A percentile compares a stretch with the other conserved stretches of the same genome.
These are phyloP conservation scores for Pythium apleroticum DNA, from an alignment of 352 stramenopile genomes.

Conservation along the genomic window DNA sequence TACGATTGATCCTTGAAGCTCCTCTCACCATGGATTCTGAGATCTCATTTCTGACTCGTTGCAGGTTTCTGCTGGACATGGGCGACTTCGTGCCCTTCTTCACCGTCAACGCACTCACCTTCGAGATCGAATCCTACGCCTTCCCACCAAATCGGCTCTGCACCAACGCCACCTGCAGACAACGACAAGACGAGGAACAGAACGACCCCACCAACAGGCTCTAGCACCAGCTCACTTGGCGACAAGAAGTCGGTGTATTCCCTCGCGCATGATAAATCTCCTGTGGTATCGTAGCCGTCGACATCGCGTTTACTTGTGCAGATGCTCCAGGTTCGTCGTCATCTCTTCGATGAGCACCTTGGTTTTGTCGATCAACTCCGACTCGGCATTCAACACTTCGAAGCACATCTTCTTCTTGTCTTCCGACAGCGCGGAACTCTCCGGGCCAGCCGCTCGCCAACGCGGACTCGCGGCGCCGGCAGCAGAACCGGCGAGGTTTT, in stretches of 20 bases:
- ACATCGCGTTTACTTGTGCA: slow-evolving; percentile 26
- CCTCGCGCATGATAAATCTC: background rate
- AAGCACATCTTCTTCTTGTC: slow-evolving; percentile 86
- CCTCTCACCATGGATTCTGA: background rate
- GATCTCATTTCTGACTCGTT: slow-evolving; percentile 12
- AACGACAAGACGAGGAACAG: slow-evolving; percentile 37
- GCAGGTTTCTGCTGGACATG: slow-evolving; percentile 36
- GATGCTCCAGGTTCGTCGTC: slow-evolving; percentile 46
- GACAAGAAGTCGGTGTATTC: background rate
- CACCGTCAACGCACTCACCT: slow-evolving; percentile 34
- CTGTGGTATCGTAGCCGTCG: background rate
- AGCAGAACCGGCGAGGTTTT: slow-evolving; percentile 33
- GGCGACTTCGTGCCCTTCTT: slow-evolving; percentile 47
- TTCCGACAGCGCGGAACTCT: slow-evolving; percentile 36
- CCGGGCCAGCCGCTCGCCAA: slow-evolving; percentile 3
- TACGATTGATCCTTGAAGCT: slow-evolving; percentile 13
- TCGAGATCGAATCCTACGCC: slow-evolving; percentile 40
- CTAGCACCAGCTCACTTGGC: background rate
- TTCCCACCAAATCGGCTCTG: slow-evolving; percentile 33
- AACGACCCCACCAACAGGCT: background rate
- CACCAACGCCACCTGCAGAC: slow-evolving; percentile 26
- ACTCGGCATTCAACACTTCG: slow-evolving; percentile 77
- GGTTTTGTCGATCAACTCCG: slow-evolving; percentile 78
- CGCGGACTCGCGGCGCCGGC: slow-evolving; percentile 19
- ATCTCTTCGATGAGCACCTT: slow-evolving; percentile 72